Evolutionary conservation across 2,329 filamentous ascomycete species (phyloP).

Genomic region (Thielaviopsis ethacetica): DNA sequence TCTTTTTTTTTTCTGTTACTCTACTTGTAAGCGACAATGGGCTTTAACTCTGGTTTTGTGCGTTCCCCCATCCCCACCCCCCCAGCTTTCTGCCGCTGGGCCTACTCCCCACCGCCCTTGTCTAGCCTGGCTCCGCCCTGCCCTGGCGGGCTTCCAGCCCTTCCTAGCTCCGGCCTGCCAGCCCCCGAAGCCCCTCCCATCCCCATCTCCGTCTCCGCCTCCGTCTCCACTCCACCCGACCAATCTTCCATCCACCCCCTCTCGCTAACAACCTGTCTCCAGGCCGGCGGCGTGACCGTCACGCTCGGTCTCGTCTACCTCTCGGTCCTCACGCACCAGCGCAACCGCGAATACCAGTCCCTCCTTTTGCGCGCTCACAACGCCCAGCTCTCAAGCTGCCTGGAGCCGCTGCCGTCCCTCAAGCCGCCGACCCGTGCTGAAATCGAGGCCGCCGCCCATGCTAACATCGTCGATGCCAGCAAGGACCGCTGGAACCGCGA

Average conservation of each 20-base stretch:
- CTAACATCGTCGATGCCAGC: constrained; percentile 44
- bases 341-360: constrained; percentile 45
- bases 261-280: neutral
- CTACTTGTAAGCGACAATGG: constrained; percentile 39
- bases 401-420: constrained; percentile 30
- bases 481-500: constrained; percentile 71
- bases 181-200: neutral
- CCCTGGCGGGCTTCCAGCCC: neutral
- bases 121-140: neutral
- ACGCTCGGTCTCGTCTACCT: constrained; percentile 60
- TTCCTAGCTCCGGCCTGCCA: neutral
- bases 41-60: constrained; percentile 62
- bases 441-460: constrained; percentile 32
- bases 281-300: constrained; percentile 63
- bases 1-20: neutral
- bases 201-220: neutral
- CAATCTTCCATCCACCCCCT: too few species aligned
- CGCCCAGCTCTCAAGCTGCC: constrained; percentile 33
- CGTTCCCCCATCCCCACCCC: constrained; percentile 17
- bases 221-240: neutral
- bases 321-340: constrained; percentile 51
- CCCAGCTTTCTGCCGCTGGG: neutral
- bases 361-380: constrained; percentile 40
- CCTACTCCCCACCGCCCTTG: neutral
- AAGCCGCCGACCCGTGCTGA: constrained; percentile 35